Percentiles rank a stretch among this genome's conserved stretches.
Evolutionary conservation across 176 grass and related monocot species (phyloP).

Genomic region (Phragmites australis): DNA sequence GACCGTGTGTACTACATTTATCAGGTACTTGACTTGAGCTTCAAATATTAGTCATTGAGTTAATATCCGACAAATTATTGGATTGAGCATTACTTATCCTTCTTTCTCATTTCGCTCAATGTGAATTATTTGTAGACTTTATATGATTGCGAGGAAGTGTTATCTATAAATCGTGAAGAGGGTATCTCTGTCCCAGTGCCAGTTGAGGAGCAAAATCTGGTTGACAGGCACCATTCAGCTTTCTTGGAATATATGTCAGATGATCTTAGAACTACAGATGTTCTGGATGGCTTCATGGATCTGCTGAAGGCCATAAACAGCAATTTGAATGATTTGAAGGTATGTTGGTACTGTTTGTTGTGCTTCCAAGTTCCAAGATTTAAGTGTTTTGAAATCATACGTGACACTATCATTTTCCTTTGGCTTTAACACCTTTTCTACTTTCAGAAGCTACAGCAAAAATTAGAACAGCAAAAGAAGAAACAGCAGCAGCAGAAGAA

Average conservation of each 20-base stretch:
- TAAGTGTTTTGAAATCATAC: neutral
- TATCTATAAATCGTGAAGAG: slow-evolving; percentile 52
- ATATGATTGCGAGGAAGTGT: slow-evolving; percentile 62
- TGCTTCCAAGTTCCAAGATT: neutral
- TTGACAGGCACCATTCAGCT: slow-evolving; percentile 50
- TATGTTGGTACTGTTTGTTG: slow-evolving; percentile 25
- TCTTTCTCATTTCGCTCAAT: slow-evolving; percentile 1
- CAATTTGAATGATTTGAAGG: slow-evolving; percentile 88
- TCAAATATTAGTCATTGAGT: neutral
- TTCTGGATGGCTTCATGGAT: slow-evolving; percentile 85
- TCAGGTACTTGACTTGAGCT: slow-evolving; percentile 57
- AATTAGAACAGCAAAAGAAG: slow-evolving; percentile 54
- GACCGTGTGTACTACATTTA: slow-evolving; percentile 90
- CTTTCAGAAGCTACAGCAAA: slow-evolving; percentile 48
- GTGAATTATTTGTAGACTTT: slow-evolving; percentile 59
- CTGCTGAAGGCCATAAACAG: slow-evolving; percentile 87
- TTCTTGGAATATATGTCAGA: slow-evolving; percentile 81
- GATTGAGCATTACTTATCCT: neutral
- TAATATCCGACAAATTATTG: neutral
- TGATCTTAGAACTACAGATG: slow-evolving; percentile 80
- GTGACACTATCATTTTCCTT: neutral
- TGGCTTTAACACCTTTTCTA: slow-evolving; percentile 1
- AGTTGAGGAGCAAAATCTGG: slow-evolving; percentile 54
- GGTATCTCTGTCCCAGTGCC: slow-evolving; percentile 49
- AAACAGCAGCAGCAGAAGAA: slow-evolving; percentile 56